Evolutionary conservation across 2,329 filamentous ascomycete species (phyloP), one percentile per base, ranked within the genome.

Genomic region (Alternaria hordeiaustralica): DNA sequence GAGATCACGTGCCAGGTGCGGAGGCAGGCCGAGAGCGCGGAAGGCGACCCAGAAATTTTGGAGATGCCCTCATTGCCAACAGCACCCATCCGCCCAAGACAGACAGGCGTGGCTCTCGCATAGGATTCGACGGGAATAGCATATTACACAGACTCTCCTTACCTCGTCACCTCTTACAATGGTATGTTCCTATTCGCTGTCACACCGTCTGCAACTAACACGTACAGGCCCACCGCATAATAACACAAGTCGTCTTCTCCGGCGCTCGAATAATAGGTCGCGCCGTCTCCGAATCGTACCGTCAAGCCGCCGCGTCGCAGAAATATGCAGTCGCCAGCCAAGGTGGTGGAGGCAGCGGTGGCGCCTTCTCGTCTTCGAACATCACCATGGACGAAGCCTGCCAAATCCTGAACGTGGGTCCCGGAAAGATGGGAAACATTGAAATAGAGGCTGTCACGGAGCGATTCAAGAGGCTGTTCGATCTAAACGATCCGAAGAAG

Each of bases 301-400:
- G 93, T 80, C 96, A 99, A 85, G 96, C 96, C 53, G 89, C 93
- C 63, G 95, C 95, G 33, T 91, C 94, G 4, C 92, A 91, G 67
- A 88, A 92, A 80, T 96, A 96, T 81, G 89, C 91, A 72, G 90
- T 90, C 69, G 89, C 92, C 57, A 89, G 90, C 70, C 87, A 87
- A 68, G 86, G 87, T 70, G 82, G 82, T 80, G 71, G 79, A 55
- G 87, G 87, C 23, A 58, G 68, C 13, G 65, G 68, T 23, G 58
- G 67, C 70, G 86, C 87, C 65, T 86, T 88, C 64, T 80, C 86
- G 4, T 85, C 89, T 12, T 88, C 88, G 6, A 92, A 94, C 78
- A 91, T 98, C 82, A 96, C 94, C 9, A 89, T 99, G 75, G 93
- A 97, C 72, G 96, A 99, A 85, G 96, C 96, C 58, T 98, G 94